Conservation (phyloP, 176 grass and related monocot species). For the Hyparrhenia diplandra region DNA sequence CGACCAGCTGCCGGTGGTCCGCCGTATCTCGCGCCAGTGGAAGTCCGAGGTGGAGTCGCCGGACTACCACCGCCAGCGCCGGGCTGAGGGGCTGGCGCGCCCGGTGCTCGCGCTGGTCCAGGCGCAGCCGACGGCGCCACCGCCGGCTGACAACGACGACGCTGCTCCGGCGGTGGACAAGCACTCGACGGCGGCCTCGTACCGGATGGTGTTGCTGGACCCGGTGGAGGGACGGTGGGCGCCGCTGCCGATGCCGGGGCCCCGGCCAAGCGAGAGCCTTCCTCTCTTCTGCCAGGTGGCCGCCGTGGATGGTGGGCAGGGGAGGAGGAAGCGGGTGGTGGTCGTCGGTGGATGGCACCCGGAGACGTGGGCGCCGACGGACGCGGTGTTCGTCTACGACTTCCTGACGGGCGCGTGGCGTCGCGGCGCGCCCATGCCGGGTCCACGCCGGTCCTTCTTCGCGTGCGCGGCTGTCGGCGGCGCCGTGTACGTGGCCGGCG, state of each 20-base stretch:
- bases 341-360: conserved; percentile 82
- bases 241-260: conserved; percentile 35
- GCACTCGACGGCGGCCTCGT: conserved; percentile 19
- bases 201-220: conserved; percentile 55
- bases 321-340: conserved; percentile 50
- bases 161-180: conserved; percentile 1
- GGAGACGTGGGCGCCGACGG: conserved; percentile 64
- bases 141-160: background rate
- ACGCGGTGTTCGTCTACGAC: conserved; percentile 74
- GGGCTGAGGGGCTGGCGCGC: conserved; percentile 29
- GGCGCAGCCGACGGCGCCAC: background rate
- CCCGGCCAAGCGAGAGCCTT: conserved; percentile 24
- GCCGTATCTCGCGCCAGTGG: conserved; percentile 73
- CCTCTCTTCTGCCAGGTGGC: conserved; percentile 87
- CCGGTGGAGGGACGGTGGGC: conserved; percentile 40
- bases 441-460: conserved; percentile 72
- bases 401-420: conserved; percentile 56
- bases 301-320: conserved; percentile 23
- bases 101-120: conserved; percentile 40
- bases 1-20: conserved; percentile 53
- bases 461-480: conserved; percentile 46
- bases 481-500: conserved; percentile 70
- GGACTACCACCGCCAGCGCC: conserved; percentile 39
- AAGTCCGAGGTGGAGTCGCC: conserved; percentile 67
- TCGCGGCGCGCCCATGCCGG: conserved; percentile 46